Conservation (phyloP, 2,329 filamentous ascomycete genomes). For the Anthostomella pinea region DNA sequence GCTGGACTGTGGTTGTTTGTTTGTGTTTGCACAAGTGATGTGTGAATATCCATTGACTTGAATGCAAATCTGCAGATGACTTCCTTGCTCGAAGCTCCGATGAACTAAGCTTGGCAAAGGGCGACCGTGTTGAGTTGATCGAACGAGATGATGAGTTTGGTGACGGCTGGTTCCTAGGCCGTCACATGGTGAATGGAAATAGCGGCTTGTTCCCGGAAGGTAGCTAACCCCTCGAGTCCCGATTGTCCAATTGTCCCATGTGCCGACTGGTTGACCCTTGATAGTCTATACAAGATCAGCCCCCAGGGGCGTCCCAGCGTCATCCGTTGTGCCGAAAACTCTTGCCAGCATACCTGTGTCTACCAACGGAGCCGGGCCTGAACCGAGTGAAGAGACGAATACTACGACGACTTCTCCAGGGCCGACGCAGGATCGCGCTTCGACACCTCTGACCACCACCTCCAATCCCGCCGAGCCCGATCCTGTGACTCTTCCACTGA, state of each 20-base stretch:
- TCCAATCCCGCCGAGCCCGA: slow-evolving; percentile 27
- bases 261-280: slow-evolving; percentile 13
- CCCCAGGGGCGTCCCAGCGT: slow-evolving; percentile 41
- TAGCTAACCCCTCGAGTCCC: slow-evolving; percentile 34
- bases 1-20: slow-evolving; percentile 2
- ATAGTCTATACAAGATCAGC: slow-evolving; percentile 61
- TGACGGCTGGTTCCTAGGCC: slow-evolving; percentile 80
- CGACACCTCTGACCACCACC: slow-evolving; percentile 17
- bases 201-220: slow-evolving; percentile 83
- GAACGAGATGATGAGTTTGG: slow-evolving; percentile 87
- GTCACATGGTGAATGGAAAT: slow-evolving; percentile 69
- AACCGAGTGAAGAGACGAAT: slow-evolving; percentile 20
- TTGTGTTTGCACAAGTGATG: not conserved
- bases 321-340: slow-evolving; percentile 27
- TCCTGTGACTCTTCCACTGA: slow-evolving; percentile 40
- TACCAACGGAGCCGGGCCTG: slow-evolving; percentile 23
- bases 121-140: slow-evolving; percentile 77
- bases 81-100: slow-evolving; percentile 89
- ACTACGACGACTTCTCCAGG: no score
- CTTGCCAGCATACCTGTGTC: slow-evolving; percentile 24
- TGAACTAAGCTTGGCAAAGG: slow-evolving; percentile 84
- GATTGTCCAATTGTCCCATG: not conserved
- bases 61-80: slow-evolving; percentile 62
- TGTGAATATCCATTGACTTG: slow-evolving; percentile 7
- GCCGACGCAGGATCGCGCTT: slow-evolving; percentile 27